Base-by-base conservation (phyloP, 371 early-diverging fungal species). In the Massospora cicadina region DNA sequence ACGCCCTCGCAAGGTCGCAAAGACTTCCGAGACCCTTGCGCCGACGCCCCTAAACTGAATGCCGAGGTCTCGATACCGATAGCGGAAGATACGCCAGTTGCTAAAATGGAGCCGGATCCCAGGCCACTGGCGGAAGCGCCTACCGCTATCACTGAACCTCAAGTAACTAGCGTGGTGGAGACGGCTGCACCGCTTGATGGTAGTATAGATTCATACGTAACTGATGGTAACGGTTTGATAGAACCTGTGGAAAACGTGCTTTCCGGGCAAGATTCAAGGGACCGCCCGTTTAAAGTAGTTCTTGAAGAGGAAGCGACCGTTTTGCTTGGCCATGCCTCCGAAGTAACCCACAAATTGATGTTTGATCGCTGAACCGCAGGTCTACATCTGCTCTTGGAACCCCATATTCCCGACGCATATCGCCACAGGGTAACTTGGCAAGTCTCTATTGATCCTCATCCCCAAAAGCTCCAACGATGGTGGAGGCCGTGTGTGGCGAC, bases 351-450 rank as follows among this genome's bases (percentile, higher is more conserved):
- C 21, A 1, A 30, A 2, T 23, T 5, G 25, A 10, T 26, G 1
- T 26, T 10, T 17, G 23, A 24, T 58, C 3, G 17, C 58, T 10
- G 13, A 26, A 23, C 17, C 63, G 55, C 66, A 83, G 57, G 80
- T 89, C 60, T 82, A 87, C 81, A 76, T 86, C 5, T 82, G 90
- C 68, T 77, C 88, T 24, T 96, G 95, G 95, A 90, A 89, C 72
- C 88, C 92, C 17, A 69, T 73, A 0, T 68, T 76, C 25, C 71
- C 84, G 32, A 70, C 71, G 21, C 68, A 86, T 31, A 69, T 93
- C 13, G 95, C 94, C n/a, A 82, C 94, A 32, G 95, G 94, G 82
- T 83, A 79, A 64, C 65, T 65, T 23, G 17, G 10, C 28, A 2
- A 27, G 25, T 43, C 74, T 57, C 13, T 13, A 60, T 65, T 56